These are phyloP conservation scores for Trichophaea hybrida DNA, from an alignment of 2,329 filamentous ascomycete species.

Conservation along the genomic window DNA sequence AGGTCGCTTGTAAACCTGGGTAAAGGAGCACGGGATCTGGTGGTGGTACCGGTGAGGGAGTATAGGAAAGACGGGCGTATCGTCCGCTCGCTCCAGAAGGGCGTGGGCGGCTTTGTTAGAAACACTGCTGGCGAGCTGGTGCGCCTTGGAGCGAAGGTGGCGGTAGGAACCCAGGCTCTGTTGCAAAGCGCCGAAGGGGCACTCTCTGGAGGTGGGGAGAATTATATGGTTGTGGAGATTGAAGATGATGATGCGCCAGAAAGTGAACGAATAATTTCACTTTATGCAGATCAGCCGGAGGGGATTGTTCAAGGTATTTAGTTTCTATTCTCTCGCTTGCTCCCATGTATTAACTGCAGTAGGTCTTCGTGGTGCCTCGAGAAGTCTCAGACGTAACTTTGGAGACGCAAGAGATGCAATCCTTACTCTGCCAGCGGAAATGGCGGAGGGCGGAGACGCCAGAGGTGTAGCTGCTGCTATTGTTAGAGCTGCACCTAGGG, in stretches of 20 bases:
- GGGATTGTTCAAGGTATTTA: slow-evolving; percentile 56
- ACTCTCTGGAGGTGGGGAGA: slow-evolving; percentile 20
- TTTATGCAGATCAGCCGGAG: slow-evolving; percentile 88
- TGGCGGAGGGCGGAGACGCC: slow-evolving; percentile 73
- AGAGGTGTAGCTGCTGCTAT: slow-evolving; percentile 67
- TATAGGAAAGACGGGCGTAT: slow-evolving; percentile 90
- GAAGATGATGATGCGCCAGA: slow-evolving; percentile 47
- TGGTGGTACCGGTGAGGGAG: slow-evolving; percentile 79
- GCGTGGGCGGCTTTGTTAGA: slow-evolving; percentile 74
- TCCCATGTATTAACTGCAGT: neutral
- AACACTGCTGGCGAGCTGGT: slow-evolving; percentile 92
- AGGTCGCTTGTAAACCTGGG: slow-evolving; percentile 83
- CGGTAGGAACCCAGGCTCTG: slow-evolving; percentile 86
- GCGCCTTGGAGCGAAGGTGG: slow-evolving; percentile 83
- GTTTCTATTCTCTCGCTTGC: neutral
- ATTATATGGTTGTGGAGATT: slow-evolving; percentile 32
- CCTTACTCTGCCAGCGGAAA: slow-evolving; percentile 82
- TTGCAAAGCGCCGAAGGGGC: slow-evolving; percentile 70
- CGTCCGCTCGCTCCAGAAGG: slow-evolving; percentile 81
- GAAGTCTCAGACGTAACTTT: slow-evolving; percentile 74
- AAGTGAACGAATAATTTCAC: slow-evolving; percentile 51
- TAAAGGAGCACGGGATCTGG: slow-evolving; percentile 67
- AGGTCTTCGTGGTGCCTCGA: slow-evolving; percentile 63
- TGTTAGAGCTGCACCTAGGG: slow-evolving; percentile 70
- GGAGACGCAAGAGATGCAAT: slow-evolving; percentile 77